Base-by-base conservation (phyloP, 2,329 filamentous ascomycete genomes). In the Colletotrichum cereale region DNA sequence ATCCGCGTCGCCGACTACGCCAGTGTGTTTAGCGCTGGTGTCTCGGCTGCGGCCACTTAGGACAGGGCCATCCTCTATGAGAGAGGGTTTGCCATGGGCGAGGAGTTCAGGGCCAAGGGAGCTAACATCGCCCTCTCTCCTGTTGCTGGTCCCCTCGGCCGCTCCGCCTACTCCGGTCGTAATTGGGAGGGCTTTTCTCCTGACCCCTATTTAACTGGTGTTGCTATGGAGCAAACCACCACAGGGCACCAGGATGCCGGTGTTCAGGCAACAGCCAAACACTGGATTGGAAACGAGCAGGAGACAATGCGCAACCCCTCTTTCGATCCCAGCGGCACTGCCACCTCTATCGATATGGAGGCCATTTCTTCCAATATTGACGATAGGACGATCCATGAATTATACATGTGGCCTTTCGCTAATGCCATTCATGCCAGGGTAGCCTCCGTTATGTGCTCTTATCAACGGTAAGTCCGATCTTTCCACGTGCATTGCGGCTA, bases 81-180 rank as follows among this genome's bases (percentile, higher is more conserved):
- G 52, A 75, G 82, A 62, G 81, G 80, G 24, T 76, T 76, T 66
- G 83, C 82, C 61, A 83, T 86, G 82, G 84, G 82, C 26, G 55
- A 78, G 60, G 93, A 96, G 80, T 90, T 92, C 78, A 89, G 86
- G 75, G 90, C 82, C 73, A 95, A 95, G 82, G 93, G 93, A 69
- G 86, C 92, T 26, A 91, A 95, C 77, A 84, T 94, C 34, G 88
- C 90, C 74, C 85, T 95, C 18, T 74, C 90, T 1, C 82, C 84
- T 14, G 80, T 83, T 31, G 77, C 77, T 21, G 83, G 83, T 2
- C 83, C 85, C 24, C 80, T 86, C n/a, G 86, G 84, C 18, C 79
- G 82, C 16, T 81, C 79, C 5, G 81, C 81, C 48, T 82, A 81
- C 73, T 78, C 78, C 2, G 92, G 92, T 38, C 85, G 90, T 64